phyloP scores from a whole-genome alignment of 169 alveolate genomes.

The Cryptosporidium tyzzeri region DNA sequence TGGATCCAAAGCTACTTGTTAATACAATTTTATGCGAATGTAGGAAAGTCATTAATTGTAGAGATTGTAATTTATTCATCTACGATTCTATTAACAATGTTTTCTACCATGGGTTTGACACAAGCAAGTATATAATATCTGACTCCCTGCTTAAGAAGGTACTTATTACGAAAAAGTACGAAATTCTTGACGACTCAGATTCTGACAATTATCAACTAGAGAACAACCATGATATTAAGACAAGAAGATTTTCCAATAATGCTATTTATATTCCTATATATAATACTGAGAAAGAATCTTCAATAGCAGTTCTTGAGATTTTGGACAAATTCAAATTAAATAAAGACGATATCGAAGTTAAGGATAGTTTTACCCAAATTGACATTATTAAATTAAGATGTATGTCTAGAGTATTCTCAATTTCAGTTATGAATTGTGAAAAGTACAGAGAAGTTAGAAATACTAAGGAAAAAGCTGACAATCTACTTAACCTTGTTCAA shows the following conservation, averaged over 20 bases:
- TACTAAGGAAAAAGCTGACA: conserved; percentile 69
- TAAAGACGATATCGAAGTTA: not conserved
- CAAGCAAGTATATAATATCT: conserved; percentile 41
- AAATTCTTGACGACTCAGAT: not conserved
- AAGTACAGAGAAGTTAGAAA: conserved; percentile 53
- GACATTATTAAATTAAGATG: conserved; percentile 17
- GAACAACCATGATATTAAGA: not conserved
- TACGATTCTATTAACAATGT: conserved; percentile 53
- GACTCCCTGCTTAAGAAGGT: conserved; percentile 26
- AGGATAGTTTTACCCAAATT: conserved; percentile 5
- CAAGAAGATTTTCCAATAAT: conserved; percentile 3
- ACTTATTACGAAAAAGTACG: conserved; percentile 10
- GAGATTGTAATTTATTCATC: conserved; percentile 56
- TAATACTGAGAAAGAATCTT: conserved; percentile 1
- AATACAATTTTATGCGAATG: conserved; percentile 17
- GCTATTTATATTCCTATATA: conserved; percentile 36
- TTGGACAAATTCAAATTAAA: conserved; percentile 20
- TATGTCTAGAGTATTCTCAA: conserved; percentile 34
- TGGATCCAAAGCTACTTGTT: conserved; percentile 49
- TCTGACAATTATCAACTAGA: not conserved
- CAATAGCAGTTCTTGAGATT: conserved; percentile 60
- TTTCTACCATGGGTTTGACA: conserved; percentile 51
- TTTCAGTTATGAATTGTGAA: conserved; percentile 52
- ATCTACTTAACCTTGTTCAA: conserved; percentile 57
- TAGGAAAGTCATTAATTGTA: conserved; percentile 29